Base-by-base conservation (phyloP, 2,329 filamentous ascomycete species). In the Exophiala sp. region DNA sequence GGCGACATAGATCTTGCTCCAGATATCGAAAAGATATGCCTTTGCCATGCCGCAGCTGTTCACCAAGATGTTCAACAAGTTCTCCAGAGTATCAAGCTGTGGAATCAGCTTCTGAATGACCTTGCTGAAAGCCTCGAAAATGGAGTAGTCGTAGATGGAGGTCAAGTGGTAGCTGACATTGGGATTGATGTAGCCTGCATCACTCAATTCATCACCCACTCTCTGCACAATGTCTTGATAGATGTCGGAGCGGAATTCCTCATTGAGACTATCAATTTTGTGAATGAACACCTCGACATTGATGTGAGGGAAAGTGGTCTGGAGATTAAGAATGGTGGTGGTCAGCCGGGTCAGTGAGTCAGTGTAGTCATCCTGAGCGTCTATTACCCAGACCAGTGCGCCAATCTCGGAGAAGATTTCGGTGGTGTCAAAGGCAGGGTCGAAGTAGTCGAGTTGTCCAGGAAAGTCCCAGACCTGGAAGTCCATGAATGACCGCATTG, bases 241-340 rank as follows among this genome's bases (percentile, higher is more conserved):
- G 14, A 94, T 95, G 63, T 98, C 93, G 51, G 90, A 82, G 65
- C 93, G 90, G 74, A 93, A 97, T 68, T 98, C 93, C 60, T 97
- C 93, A 22, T 88, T 93, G 13, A 98, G 77, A n/a, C 90, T 91
- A 65, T 98, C 93, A 27, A 96, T 91, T 68, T 98, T 98, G 77
- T 98, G 93, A 62, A 98, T 95, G 69, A 98, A 97, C 43, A 98
- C 91, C 66, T 97, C 91, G 58, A 98, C 86, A 68, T 96, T 95
- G 70, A 97, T 93, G 64, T 88, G 85, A 1, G 91, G 90, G 65
- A 95, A 96, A 53, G 81, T 82, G 58, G 88, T 82, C 65, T 95
- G 88, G 1, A 98, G 80, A 58, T 88, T 87, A 50, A 96, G 75
- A 56, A 97, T 95, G 6, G 90, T 95, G 47, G 82, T 77, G 68